These are phyloP conservation scores for Plasmopara viticola DNA, from an alignment of 352 stramenopile genomes.

Conservation along the genomic window DNA sequence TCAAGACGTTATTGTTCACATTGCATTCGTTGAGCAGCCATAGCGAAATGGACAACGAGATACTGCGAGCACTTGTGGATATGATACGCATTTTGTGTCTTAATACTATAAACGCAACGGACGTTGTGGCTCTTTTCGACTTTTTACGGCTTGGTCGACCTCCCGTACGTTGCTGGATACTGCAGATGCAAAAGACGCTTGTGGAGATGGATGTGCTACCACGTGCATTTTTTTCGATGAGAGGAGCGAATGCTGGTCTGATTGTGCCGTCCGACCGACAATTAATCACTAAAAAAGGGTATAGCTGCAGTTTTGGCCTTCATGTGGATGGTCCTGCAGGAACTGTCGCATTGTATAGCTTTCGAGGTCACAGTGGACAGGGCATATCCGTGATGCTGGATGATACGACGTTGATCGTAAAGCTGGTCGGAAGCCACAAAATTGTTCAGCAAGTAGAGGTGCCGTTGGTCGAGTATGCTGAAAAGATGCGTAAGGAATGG, in stretches of 20 bases:
- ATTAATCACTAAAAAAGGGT: conserved; percentile 71
- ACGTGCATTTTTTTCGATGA: conserved; percentile 68
- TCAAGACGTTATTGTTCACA: conserved; percentile 44
- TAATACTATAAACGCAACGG: conserved; percentile 51
- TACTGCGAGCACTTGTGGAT: conserved; percentile 33
- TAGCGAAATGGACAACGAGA: conserved; percentile 21
- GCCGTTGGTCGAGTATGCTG: conserved; percentile 41
- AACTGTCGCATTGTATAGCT: conserved; percentile 59
- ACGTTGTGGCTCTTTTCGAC: conserved; percentile 68
- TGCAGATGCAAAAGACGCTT: conserved; percentile 56
- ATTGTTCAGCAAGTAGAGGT: conserved; percentile 47
- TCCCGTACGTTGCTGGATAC: conserved; percentile 35
- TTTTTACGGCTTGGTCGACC: conserved; percentile 49
- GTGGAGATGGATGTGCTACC: conserved; percentile 48
- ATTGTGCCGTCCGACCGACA: conserved; percentile 49
- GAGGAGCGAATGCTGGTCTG: conserved; percentile 52
- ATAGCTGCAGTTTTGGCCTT: conserved; percentile 63
- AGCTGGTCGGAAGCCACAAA: conserved; percentile 38
- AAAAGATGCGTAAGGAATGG: conserved; percentile 53
- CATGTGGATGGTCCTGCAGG: conserved; percentile 29
- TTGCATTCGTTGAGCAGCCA: conserved; percentile 34
- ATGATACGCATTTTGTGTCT: conserved; percentile 40
- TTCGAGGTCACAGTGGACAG: conserved; percentile 67
- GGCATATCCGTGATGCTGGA: conserved; percentile 59
- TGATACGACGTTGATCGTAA: conserved; percentile 47